Evolutionary conservation across 2,329 filamentous ascomycete genomes (phyloP).

Genomic region (Apiospora koreana): DNA sequence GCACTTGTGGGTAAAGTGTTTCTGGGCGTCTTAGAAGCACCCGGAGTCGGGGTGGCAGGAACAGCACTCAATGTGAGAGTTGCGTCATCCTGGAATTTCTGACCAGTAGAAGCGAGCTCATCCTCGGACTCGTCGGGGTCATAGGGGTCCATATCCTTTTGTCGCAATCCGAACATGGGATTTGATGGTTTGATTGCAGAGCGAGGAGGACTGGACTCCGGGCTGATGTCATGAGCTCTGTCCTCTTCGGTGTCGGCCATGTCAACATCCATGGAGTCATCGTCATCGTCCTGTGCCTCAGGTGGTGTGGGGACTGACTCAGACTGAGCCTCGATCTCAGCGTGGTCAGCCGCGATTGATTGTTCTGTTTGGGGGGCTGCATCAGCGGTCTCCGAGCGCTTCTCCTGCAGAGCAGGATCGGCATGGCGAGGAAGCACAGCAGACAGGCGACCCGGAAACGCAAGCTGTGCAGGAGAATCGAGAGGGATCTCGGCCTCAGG

Average conservation of each 20-base stretch:
- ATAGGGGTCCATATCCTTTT: slow-evolving; percentile 48
- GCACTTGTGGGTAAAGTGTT: slow-evolving; percentile 27
- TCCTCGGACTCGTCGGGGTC: slow-evolving; percentile 57
- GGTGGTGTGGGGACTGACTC: neutral
- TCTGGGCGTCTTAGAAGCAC: slow-evolving; percentile 25
- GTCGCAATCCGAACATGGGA: slow-evolving; percentile 44
- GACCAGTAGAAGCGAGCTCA: slow-evolving; percentile 41
- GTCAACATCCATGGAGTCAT: slow-evolving; percentile 30
- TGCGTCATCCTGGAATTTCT: slow-evolving; percentile 27
- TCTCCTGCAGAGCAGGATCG: slow-evolving; percentile 39
- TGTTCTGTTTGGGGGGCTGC: neutral
- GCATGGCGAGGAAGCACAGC: slow-evolving; percentile 45
- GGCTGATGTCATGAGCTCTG: slow-evolving; percentile 19
- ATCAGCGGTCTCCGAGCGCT: slow-evolving; percentile 23
- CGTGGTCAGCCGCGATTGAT: neutral
- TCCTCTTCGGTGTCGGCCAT: slow-evolving; percentile 23
- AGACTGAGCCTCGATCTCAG: neutral
- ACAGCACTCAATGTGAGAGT: slow-evolving; percentile 31
- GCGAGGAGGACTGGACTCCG: slow-evolving; percentile 29
- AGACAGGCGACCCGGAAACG: slow-evolving; percentile 48
- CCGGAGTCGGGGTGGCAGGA: slow-evolving; percentile 45
- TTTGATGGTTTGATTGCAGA: slow-evolving; percentile 29
- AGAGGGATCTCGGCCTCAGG: slow-evolving; percentile 32
- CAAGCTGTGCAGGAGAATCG: slow-evolving; percentile 36
- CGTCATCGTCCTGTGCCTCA: slow-evolving; percentile 18